Evolutionary conservation across 2,329 filamentous ascomycete species (phyloP), one percentile per base, ranked within the genome.

Genomic region (Hypoxylon sp.): DNA sequence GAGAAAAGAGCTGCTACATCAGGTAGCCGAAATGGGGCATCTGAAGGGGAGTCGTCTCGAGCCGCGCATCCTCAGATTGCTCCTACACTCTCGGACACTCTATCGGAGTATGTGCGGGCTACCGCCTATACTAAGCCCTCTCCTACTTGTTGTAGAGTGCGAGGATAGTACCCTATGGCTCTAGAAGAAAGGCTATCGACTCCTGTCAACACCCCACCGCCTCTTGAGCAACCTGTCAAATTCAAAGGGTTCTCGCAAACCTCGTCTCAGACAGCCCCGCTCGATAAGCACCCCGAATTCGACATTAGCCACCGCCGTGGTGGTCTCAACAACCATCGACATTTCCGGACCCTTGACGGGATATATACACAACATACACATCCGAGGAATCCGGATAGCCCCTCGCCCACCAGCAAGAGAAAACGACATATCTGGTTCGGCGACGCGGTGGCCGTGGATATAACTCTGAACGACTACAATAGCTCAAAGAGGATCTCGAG

Each of bases 401-500:
- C 19, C 4, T 9, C 17, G 5, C 37, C 33, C 13, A 46, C 42
- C 44, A 26, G 37, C 29, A 53, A 44, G 17, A 51, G 48, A 6
- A 60, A 60, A n/a, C 35, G 47, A 8, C 17, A 24, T 11, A 17
- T 48, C 48, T 54, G 29, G 59, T 54, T 54, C n/a, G 51, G 46
- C 37, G 29, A 51, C 26, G 60, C 44, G 37, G 37, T 47, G 26
- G 46, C 35, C 6, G 10, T 52, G 11, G 46, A 58, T 17, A 0
- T 14, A 6, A 19, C 11, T n/a, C 13, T 3, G 5, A 19, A 19
- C 3, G 44, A 51, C 9, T 17, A 17, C 31, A 6, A 48, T 11
- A n/a, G 11, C 22, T 17, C 55, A 3, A 29, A 39, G 31, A 29
- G 35, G 46, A 29, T 14, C 8, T 8, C 22, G 19, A 35, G 24